Conservation (phyloP, 2,329 filamentous ascomycete genomes). For the Fusarium falciforme region DNA sequence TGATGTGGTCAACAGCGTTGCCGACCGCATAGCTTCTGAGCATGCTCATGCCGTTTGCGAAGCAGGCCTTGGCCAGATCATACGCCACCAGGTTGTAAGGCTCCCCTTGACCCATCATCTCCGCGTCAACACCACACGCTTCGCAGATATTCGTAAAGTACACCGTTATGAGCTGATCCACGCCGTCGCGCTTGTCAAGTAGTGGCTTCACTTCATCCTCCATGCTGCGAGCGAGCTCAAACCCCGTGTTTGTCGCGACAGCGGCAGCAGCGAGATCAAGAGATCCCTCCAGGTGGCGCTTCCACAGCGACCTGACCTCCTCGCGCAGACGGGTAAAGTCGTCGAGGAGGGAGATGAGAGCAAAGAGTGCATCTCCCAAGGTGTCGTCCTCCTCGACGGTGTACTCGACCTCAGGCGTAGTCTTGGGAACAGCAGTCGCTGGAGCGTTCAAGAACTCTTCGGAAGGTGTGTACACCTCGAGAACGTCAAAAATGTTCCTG, state of each 20-base stretch:
- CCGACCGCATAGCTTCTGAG: not conserved
- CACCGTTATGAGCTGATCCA: not conserved
- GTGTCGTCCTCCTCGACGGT: constrained; percentile 22
- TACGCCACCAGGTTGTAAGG: constrained; percentile 28
- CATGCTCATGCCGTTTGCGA: constrained; percentile 4
- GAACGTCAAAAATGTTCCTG: constrained; percentile 21
- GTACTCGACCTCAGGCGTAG: constrained; percentile 7
- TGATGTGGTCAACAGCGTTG: not conserved
- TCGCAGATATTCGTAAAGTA: constrained; percentile 8
- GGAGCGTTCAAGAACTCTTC: constrained; percentile 30
- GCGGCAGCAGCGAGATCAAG: constrained; percentile 34
- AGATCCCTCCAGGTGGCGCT: not conserved
- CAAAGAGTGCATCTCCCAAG: constrained; percentile 16
- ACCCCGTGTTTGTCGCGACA: constrained; percentile 34
- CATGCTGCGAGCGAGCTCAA: constrained; percentile 36
- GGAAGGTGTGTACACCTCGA: constrained; percentile 30
- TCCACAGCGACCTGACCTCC: constrained; percentile 26
- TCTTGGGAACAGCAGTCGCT: not conserved
- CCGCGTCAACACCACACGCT: constrained; percentile 1
- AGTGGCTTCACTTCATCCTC: constrained; percentile 60
- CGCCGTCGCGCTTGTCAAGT: constrained; percentile 6
- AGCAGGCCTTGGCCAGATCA: constrained; percentile 2
- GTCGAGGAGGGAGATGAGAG: constrained; percentile 12
- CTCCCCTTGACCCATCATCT: not conserved
- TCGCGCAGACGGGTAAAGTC: constrained; percentile 16